phyloP scores from a whole-genome alignment of 768 basidiomycete species.

The Tubosaeta sp. region DNA sequence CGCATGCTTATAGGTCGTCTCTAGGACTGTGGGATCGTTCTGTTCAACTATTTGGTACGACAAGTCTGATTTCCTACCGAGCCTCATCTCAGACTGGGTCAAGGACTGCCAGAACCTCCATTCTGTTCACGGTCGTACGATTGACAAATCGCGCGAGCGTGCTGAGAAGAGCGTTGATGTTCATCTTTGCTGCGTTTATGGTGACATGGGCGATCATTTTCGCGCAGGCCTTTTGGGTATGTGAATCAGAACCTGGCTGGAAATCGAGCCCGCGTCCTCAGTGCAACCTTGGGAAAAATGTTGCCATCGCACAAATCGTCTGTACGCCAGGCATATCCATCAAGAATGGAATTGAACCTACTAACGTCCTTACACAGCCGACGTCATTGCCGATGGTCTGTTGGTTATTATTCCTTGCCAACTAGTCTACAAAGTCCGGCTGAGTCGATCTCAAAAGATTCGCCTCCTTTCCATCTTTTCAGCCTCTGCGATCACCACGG shows the following conservation, averaged over 20 bases:
- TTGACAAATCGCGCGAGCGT: background rate
- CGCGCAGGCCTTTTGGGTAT: slow-evolving; percentile 2
- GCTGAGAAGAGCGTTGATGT: background rate
- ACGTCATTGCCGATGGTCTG: slow-evolving; percentile 1
- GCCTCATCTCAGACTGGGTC: background rate
- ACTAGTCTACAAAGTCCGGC: background rate
- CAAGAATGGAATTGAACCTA: background rate
- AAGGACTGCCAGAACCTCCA: slow-evolving; percentile 2
- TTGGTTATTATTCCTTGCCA: background rate
- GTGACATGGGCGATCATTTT: slow-evolving; percentile 4
- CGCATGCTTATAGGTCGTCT: background rate
- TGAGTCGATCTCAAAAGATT: background rate
- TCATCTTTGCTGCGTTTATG: background rate
- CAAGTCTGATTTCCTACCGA: background rate
- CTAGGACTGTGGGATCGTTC: background rate
- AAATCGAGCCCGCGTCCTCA: slow-evolving; percentile 1
- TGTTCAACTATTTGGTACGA: background rate
- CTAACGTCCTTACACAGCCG: background rate
- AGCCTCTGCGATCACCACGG: slow-evolving; percentile 2
- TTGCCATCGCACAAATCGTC: slow-evolving; percentile 1
- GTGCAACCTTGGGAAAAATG: background rate
- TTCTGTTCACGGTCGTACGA: slow-evolving; percentile 5
- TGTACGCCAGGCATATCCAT: background rate
- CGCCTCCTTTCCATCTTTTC: slow-evolving; percentile 5
- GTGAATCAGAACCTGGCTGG: slow-evolving; percentile 4